Conservation (phyloP, 106 monocot species). For the Dactylorhiza incarnata region DNA sequence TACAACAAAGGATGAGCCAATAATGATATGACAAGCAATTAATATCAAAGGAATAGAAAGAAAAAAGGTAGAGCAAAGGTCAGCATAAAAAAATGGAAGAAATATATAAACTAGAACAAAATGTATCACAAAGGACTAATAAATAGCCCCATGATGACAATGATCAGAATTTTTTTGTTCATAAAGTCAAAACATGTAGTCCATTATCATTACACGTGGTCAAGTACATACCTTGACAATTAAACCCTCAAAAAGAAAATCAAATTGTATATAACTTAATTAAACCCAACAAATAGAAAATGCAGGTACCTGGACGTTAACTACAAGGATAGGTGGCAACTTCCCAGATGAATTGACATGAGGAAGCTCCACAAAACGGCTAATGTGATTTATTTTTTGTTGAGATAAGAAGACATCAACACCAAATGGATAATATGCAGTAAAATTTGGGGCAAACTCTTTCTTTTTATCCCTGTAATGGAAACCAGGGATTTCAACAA, state of each 20-base stretch:
- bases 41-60: neutral
- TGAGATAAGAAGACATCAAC: constrained; percentile 84
- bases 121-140: no score
- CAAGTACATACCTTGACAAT: neutral
- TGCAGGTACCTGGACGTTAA: constrained; percentile 79
- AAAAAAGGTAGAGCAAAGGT: neutral
- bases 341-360: constrained; percentile 42
- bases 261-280: neutral
- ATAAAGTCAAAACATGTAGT: neutral
- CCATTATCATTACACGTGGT: neutral
- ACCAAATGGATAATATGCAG: constrained; percentile 93
- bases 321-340: constrained; percentile 78
- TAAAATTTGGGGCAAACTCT: constrained; percentile 72
- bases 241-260: neutral
- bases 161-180: neutral
- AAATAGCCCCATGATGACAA: neutral
- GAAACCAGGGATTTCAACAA: constrained; percentile 2
- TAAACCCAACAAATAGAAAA: neutral
- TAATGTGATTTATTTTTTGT: constrained; percentile 90
- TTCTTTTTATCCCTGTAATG: constrained; percentile 88
- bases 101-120: neutral
- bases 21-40: neutral
- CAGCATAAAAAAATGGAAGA: neutral
- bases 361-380: constrained; percentile 83
- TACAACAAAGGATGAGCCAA: neutral